These are phyloP conservation scores for Buddleja alternifolia DNA, from an alignment of 257 asterid genomes.

Conservation along the genomic window DNA sequence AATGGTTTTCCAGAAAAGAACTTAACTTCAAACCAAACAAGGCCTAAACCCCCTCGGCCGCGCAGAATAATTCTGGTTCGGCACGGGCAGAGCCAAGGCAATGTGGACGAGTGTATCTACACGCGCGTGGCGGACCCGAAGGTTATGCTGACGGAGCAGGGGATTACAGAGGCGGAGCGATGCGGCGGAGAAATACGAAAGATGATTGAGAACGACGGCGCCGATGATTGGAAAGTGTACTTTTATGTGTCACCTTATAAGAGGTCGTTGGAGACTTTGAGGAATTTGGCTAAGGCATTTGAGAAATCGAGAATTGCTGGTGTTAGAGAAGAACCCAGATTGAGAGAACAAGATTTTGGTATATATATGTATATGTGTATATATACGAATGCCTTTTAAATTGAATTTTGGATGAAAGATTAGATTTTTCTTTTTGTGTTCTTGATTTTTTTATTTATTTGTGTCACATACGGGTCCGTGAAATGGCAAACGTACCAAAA, in stretches of 20 bases:
- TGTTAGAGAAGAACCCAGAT: slow-evolving; percentile 74
- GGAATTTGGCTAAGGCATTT: slow-evolving; percentile 71
- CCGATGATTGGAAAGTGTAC: slow-evolving; percentile 70
- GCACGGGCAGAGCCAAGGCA: slow-evolving; percentile 81
- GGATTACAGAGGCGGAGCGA: slow-evolving; percentile 53
- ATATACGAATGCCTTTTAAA: too few species aligned
- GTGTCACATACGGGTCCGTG: too few species aligned
- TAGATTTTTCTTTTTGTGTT: too few species aligned
- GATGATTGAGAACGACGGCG: slow-evolving; percentile 55
- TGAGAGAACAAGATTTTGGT: slow-evolving; percentile 86
- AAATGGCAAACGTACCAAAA: too few species aligned
- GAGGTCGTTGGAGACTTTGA: slow-evolving; percentile 58
- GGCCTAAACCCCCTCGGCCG: slow-evolving; percentile 63
- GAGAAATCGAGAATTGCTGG: slow-evolving; percentile 73
- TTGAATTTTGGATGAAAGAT: background rate
- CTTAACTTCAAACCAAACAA: background rate
- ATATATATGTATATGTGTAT: background rate
- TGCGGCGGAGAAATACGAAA: slow-evolving; percentile 53
- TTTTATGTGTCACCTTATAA: slow-evolving; percentile 73
- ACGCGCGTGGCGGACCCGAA: slow-evolving; percentile 77
- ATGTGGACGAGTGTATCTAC: slow-evolving; percentile 70
- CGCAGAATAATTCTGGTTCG: slow-evolving; percentile 67
- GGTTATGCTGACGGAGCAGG: slow-evolving; percentile 53
- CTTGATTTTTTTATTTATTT: background rate
- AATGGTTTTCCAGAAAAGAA: slow-evolving; percentile 57